Conservation (phyloP, 225 moss, liverwort and hornwort genomes). For the Neckera pumila region DNA sequence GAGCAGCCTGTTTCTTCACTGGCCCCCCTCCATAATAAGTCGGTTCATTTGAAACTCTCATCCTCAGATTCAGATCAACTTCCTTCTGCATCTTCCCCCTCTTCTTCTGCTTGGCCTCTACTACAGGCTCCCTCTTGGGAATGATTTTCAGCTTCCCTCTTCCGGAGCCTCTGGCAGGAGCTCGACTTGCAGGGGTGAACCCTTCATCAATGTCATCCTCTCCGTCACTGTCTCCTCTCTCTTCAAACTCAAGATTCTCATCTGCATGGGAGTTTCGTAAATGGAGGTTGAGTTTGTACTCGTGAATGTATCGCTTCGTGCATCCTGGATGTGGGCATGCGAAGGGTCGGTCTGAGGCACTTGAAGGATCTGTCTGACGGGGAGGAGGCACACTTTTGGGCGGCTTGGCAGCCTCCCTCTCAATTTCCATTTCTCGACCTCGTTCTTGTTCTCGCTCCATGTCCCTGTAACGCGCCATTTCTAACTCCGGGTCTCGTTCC, state of each 20-base stretch:
- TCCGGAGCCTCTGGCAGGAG: constrained; percentile 32
- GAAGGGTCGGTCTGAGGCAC: constrained; percentile 4
- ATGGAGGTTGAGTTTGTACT: constrained; percentile 93
- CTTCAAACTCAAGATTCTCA: constrained; percentile 33
- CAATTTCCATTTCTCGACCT: constrained; percentile 13
- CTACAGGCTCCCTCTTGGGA: constrained; percentile 40
- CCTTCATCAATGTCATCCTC: constrained; percentile 80
- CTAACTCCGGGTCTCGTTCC: constrained; percentile 29
- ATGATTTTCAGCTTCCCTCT: constrained; percentile 65
- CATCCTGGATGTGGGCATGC: constrained; percentile 86
- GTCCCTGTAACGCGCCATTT: constrained; percentile 22
- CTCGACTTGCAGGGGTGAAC: constrained; percentile 20
- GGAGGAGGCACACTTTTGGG: constrained; percentile 13
- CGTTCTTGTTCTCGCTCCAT: constrained; percentile 14
- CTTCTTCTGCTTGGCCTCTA: constrained; percentile 41
- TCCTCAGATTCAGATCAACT: constrained; percentile 38
- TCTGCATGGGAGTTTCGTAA: constrained; percentile 69
- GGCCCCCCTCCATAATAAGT: constrained; percentile 18
- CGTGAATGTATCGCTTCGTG: constrained; percentile 83
- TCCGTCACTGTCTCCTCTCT: constrained; percentile 43
- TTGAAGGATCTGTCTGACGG: neutral
- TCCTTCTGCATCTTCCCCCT: constrained; percentile 20
- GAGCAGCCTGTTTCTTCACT: constrained; percentile 32
- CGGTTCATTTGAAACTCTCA: constrained; percentile 25
- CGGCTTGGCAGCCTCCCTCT: constrained; percentile 16